Conservation (phyloP, 129 eudicot species). For the Helianthus annuus region HanXRQr2.0-SUNRISE NC_035441.2:181572483-181572982, state of each 20-base stretch:
- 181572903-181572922: not conserved
- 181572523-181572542: constrained; percentile 56
- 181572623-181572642: constrained; percentile 94
- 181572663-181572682: constrained; percentile 51
- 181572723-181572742: constrained; percentile 35
- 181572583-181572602: constrained; percentile 64
- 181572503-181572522: constrained; percentile 95
- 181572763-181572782: constrained; percentile 92
- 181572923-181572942: constrained; percentile 36
- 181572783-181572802: constrained; percentile 99
- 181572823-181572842: constrained; percentile 22
- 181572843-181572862: not conserved
- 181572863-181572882: not conserved
- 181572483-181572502: constrained; percentile 19
- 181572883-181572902: not conserved
- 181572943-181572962: constrained; percentile 91
- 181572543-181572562: constrained; percentile 38
- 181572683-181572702: constrained; percentile 62
- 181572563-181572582: constrained; percentile 37
- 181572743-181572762: constrained; percentile 84
- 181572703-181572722: constrained; percentile 49
- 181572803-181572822: constrained; percentile 99
- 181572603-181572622: constrained; percentile 64
- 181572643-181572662: constrained; percentile 68
- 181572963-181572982: constrained; percentile 87